Evolutionary conservation across 129 eudicot genomes (phyloP).

Genomic region (Flaveria sonorensis): DNA sequence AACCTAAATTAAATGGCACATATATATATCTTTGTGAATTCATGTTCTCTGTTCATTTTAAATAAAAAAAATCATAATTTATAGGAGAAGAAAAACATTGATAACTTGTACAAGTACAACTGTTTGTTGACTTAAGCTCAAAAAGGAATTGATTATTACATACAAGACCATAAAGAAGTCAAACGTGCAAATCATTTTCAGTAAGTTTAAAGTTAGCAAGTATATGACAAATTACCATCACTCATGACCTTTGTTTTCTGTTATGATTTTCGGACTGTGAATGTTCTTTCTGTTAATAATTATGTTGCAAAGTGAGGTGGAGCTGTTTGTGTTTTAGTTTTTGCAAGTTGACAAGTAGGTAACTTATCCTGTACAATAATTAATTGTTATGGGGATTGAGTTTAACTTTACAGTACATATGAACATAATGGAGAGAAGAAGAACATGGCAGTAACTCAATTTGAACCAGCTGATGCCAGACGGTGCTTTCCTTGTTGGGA

Average conservation of each 20-base stretch:
- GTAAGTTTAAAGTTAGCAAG: background rate
- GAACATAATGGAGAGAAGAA: constrained; percentile 86
- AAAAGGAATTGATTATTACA: constrained; percentile 3
- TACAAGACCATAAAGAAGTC: background rate
- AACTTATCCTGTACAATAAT: background rate
- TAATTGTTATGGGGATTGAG: background rate
- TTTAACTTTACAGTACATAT: constrained; percentile 53
- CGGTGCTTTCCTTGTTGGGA: constrained; percentile 99
- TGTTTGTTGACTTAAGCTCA: background rate
- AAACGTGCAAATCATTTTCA: background rate
- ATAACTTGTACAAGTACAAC: background rate
- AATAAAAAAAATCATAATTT: no score
- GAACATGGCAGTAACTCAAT: constrained; percentile 98
- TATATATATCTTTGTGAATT: background rate
- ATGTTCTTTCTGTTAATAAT: background rate
- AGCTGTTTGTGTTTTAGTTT: constrained; percentile 9
- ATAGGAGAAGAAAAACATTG: background rate
- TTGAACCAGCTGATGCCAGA: constrained; percentile 98
- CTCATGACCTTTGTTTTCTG: background rate
- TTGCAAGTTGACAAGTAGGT: constrained; percentile 8
- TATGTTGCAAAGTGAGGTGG: background rate
- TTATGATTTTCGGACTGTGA: background rate
- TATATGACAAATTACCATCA: background rate
- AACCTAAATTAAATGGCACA: background rate
- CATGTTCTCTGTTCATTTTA: background rate